A percentile compares a stretch with the other conserved stretches of the same genome.
These are phyloP conservation scores for Dysphania ambrosioides DNA, from an alignment of 148 eudicot species.

Conservation along the genomic window DNA sequence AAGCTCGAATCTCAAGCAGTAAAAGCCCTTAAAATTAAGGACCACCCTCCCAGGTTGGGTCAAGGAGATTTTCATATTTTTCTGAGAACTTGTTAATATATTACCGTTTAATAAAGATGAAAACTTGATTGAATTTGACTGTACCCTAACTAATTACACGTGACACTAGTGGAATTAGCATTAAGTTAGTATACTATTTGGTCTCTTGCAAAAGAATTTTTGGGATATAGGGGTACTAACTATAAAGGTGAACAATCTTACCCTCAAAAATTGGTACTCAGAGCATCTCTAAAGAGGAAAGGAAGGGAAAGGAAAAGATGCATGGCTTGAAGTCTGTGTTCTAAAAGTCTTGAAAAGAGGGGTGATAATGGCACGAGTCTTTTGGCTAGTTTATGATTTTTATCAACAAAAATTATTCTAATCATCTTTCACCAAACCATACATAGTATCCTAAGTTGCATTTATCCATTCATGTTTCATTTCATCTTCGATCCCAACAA, in stretches of 20 bases:
- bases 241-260: constrained; percentile 20
- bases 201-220: background rate
- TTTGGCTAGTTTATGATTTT: too few species aligned
- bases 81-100: background rate
- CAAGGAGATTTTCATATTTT: background rate
- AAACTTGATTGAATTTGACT: background rate
- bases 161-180: constrained; percentile 4
- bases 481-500: constrained; percentile 22
- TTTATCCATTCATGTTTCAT: constrained; percentile 18
- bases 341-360: constrained; percentile 24
- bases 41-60: constrained; percentile 22
- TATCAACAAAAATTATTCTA: constrained; percentile 2
- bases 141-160: constrained; percentile 4
- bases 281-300: constrained; percentile 28
- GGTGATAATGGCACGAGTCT: constrained; percentile 19
- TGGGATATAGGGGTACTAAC: too few species aligned
- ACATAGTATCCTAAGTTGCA: constrained; percentile 23
- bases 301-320: background rate
- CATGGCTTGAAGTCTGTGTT: constrained; percentile 22
- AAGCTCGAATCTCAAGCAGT: constrained; percentile 27
- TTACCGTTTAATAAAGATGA: too few species aligned
- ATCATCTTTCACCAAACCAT: constrained; percentile 19
- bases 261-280: constrained; percentile 15
- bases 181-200: constrained; percentile 5
- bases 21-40: constrained; percentile 17